A percentile compares a stretch with the other conserved stretches of the same genome.
These are phyloP conservation scores for Colletotrichum falcatum DNA, from an alignment of 2,329 filamentous ascomycete species.

Conservation along the genomic window DNA sequence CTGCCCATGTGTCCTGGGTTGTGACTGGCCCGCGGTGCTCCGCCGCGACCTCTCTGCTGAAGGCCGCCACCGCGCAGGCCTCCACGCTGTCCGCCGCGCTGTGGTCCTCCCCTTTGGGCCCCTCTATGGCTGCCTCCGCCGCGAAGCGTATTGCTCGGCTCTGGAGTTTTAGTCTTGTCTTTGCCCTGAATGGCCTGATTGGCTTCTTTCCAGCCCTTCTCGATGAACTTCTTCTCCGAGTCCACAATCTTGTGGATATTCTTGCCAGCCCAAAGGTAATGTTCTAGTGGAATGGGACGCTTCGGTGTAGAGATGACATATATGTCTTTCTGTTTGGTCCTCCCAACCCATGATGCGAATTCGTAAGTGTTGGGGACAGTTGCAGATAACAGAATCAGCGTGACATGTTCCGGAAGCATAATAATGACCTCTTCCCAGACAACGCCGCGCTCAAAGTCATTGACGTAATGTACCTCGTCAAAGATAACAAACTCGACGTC, in stretches of 20 bases:
- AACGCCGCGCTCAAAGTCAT: conserved; percentile 93
- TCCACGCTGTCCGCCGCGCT: conserved; percentile 58
- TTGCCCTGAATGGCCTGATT: conserved; percentile 84
- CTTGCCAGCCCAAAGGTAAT: conserved; percentile 96
- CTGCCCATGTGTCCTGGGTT: conserved; percentile 88
- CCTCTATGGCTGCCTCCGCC: conserved; percentile 52
- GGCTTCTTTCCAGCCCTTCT: conserved; percentile 94
- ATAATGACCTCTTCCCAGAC: conserved; percentile 99
- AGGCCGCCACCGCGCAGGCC: conserved; percentile 65
- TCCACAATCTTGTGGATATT: conserved; percentile 95
- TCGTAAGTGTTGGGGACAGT: conserved; percentile 98
- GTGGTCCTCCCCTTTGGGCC: conserved; percentile 49
- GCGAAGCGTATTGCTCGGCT: conserved; percentile 49
- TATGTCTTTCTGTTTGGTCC: conserved; percentile 98
- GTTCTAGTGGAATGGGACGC: conserved; percentile 92
- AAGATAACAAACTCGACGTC: conserved; percentile 99
- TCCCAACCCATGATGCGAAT: conserved; percentile 97
- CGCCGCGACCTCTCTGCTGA: conserved; percentile 67
- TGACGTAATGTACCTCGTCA: conserved; percentile 98
- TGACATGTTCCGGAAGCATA: conserved; percentile 97
- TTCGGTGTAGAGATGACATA: conserved; percentile 99
- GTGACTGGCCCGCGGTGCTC: conserved; percentile 70
- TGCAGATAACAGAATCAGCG: conserved; percentile 92
- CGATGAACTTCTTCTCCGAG: conserved; percentile 89
- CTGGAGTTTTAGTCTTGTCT: conserved; percentile 75